Evolutionary conservation across 2,329 filamentous ascomycete species (phyloP).

Genomic region (Neofusicoccum sp.): DNA sequence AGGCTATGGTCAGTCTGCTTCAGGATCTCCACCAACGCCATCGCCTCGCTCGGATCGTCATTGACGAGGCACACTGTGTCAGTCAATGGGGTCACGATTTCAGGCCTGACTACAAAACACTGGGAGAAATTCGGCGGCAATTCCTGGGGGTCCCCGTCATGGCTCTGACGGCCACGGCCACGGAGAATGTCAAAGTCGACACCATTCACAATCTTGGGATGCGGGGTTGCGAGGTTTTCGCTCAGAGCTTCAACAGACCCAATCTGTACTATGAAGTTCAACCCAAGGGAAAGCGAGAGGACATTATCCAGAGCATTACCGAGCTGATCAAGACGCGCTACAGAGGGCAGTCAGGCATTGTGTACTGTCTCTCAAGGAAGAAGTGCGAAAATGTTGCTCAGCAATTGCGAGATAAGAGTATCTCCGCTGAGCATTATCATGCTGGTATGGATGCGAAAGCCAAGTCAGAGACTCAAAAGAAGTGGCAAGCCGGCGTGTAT

Average conservation of each 20-base stretch:
- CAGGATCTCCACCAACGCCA: constrained; percentile 67
- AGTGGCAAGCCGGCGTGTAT: constrained; percentile 78
- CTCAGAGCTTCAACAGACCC: constrained; percentile 95
- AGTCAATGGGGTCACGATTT: constrained; percentile 99
- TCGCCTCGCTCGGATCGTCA: constrained; percentile 86
- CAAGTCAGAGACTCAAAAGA: constrained; percentile 71
- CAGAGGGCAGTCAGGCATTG: constrained; percentile 75
- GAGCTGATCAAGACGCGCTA: constrained; percentile 73
- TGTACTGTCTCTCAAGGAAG: constrained; percentile 88
- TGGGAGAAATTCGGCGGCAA: constrained; percentile 72
- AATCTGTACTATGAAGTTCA: constrained; percentile 89
- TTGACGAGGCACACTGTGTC: constrained; percentile 98
- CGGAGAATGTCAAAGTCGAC: constrained; percentile 87
- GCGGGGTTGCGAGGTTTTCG: constrained; percentile 73
- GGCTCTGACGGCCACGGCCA: constrained; percentile 94
- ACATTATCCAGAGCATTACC: constrained; percentile 58
- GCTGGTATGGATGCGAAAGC: constrained; percentile 71
- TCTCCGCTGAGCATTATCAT: constrained; percentile 84
- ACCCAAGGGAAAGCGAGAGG: constrained; percentile 65
- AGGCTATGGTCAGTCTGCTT: constrained; percentile 67
- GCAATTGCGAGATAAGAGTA: constrained; percentile 63
- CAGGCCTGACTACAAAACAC: constrained; percentile 87
- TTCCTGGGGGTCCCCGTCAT: constrained; percentile 86
- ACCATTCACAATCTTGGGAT: constrained; percentile 92
- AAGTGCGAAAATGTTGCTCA: constrained; percentile 79